These are phyloP conservation scores for Asclepias syriaca DNA, from an alignment of 257 asterid species.

Conservation along the genomic window DNA sequence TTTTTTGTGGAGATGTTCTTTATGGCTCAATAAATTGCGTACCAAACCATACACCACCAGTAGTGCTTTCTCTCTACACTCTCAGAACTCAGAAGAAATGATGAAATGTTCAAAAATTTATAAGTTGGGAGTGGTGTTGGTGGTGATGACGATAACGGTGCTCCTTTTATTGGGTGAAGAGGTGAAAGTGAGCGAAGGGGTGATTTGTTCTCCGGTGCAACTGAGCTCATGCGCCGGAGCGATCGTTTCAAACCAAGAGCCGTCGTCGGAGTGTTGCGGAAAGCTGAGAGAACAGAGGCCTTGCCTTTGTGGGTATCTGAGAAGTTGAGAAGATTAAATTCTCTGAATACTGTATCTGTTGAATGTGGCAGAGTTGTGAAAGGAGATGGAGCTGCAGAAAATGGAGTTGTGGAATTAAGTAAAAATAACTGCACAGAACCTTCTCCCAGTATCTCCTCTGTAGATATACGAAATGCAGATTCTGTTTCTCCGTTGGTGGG, in stretches of 20 bases:
- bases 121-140: too few species aligned
- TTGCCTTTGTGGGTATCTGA: constrained; percentile 39
- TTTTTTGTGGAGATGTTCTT: too few species aligned
- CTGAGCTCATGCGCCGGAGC: constrained; percentile 19
- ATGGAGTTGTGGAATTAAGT: constrained; percentile 37
- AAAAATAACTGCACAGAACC: constrained; percentile 29
- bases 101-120: too few species aligned
- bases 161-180: too few species aligned
- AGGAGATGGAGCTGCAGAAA: constrained; percentile 30
- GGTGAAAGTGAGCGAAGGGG: not conserved
- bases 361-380: constrained; percentile 35
- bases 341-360: constrained; percentile 28
- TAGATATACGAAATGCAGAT: constrained; percentile 33
- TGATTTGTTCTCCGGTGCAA: constrained; percentile 15
- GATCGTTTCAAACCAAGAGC: constrained; percentile 1
- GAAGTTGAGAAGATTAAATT: constrained; percentile 32
- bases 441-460: constrained; percentile 31
- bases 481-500: constrained; percentile 31
- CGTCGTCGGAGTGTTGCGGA: constrained; percentile 26
- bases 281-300: constrained; percentile 34
- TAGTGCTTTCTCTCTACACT: too few species aligned
- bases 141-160: too few species aligned
- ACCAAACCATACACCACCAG: too few species aligned
- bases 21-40: too few species aligned
- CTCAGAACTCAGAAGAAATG: too few species aligned